Base-by-base conservation (phyloP, 169 alveolate species). In the Perkinsus olseni region DNA sequence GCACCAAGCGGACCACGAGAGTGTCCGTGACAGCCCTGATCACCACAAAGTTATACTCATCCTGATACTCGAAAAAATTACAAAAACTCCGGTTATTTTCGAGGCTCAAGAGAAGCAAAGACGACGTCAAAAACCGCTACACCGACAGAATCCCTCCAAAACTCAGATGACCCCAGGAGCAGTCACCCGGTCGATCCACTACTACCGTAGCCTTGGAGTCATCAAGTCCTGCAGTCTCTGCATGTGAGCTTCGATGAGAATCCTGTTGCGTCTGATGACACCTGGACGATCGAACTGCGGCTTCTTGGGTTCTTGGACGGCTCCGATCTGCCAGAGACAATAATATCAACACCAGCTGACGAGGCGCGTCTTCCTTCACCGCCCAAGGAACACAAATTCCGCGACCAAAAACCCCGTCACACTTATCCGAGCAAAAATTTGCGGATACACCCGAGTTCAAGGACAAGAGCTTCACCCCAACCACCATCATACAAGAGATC, bases 181-280 rank as follows among this genome's bases (percentile, higher is more conserved):
- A 6, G 62, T 45, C 62, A n/a, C n/a, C 62, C 62, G 6, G 92
- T 96, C 96, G 91, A 95, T 92, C 93, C 94, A 93, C 74, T 94
- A 95, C 38, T 93, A 94, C 92, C 93, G 92, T 91, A 97, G 95
- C 74, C 95, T 93, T 0, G 96, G 96, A 51, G 97, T 93, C 95
- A 95, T 94, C 40, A 95, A 93, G 45, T 95, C 96, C 34, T 96
- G 96, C 90, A 95, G 94, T 48, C 98, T 95, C 95, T 97, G 97
- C 97, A 96, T 95, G 96, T 97, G 98, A 36, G 97, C 97, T 92
- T 96, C 93, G 39, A 97, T 94, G 91, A 97, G 94, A 74, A 95
- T 94, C 91, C 95, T 95, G 93, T 97, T 97, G 31, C 62, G 93
- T 93, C 95, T 74, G 74, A 94, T 94, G 20, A 94, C 93, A 31